Evolutionary conservation across 2,329 filamentous ascomycete genomes (phyloP), one percentile per base, ranked within the genome.

Genomic region (Xylariaceae sp.): DNA sequence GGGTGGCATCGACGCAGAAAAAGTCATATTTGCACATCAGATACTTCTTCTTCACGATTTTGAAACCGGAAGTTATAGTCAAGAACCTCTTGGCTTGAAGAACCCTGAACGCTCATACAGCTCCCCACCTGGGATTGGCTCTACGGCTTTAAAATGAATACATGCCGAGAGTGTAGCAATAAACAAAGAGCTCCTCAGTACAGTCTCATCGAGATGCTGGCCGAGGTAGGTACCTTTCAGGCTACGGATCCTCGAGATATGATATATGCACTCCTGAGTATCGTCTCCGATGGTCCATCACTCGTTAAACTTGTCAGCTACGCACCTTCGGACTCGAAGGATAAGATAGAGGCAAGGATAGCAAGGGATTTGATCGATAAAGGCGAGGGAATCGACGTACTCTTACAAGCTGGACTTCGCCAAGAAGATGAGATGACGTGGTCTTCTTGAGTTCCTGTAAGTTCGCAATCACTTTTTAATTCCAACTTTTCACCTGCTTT

Each of bases 171-270:
- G n/a, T n/a, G n/a, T n/a, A n/a, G n/a, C n/a, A n/a, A n/a, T n/a
- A n/a, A n/a, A n/a, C n/a, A n/a, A n/a, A n/a, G 40, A 8, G 22
- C 27, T 22, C 22, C 29, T 5, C 20, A 20, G 40, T 22, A 35
- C 7, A 47, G 44, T 19, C 29, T 50, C 20, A 47, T 50, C 19
- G 32, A 50, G 29, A 41, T 10, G 29, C 33, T 50, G 40, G 43
- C 44, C 4, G 21, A 10, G n/a, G 44, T 37, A 6, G 25, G 14
- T 2, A 41, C 37, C 2, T 47, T 50, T 33, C 36, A 43, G 12
- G 47, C 42, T 20, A 50, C 48, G 6, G 50, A 53, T 23, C 45
- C 45, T 5, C 42, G 48, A 16, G 50, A 53, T 17, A 50, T 45
- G 25, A 43, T 53, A 22, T 50, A 48, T 14, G 50, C 48, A 7